Percentiles rank a stretch among this genome's conserved stretches.
These are phyloP conservation scores for Aureobasidium musti DNA, from an alignment of 2,329 filamentous ascomycete species.

Conservation along the genomic window DNA sequence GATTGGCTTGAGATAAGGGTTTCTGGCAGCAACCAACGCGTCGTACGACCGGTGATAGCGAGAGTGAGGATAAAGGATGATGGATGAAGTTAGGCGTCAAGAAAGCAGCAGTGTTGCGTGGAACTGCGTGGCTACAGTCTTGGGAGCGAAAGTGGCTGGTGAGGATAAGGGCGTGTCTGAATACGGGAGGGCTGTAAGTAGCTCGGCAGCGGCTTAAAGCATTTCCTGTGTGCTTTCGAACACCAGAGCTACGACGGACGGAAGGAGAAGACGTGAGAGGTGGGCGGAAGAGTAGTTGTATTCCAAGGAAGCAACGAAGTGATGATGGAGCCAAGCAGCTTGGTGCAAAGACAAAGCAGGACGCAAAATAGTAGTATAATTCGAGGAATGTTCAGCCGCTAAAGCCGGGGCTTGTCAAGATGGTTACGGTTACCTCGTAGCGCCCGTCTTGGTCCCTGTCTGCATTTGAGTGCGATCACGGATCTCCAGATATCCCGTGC, in stretches of 20 bases:
- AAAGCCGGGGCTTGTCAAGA: slow-evolving; percentile 15
- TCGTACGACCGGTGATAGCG: not conserved
- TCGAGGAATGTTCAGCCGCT: slow-evolving; percentile 12
- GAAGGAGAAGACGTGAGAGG: not conserved
- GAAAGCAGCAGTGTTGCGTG: not conserved
- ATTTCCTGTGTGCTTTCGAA: slow-evolving; percentile 1
- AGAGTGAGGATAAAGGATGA: not conserved
- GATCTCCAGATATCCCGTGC: slow-evolving; percentile 14
- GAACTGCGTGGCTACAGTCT: not conserved
- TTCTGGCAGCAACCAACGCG: not conserved
- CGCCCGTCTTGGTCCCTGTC: slow-evolving; percentile 3
- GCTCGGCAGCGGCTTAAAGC: slow-evolving; percentile 4
- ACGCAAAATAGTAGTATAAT: slow-evolving; percentile 2
- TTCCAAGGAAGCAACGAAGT: not conserved
- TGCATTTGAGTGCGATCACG: not conserved
- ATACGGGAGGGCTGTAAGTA: slow-evolving; percentile 9
- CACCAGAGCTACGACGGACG: not conserved
- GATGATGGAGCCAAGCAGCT: slow-evolving; percentile 21
- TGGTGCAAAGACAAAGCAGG: slow-evolving; percentile 23
- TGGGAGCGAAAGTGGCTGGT: slow-evolving; percentile 22
- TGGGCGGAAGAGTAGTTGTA: not conserved
- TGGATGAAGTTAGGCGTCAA: not conserved
- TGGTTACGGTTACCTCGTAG: slow-evolving; percentile 1
- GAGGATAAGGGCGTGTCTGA: slow-evolving; percentile 12
- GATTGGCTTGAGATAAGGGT: not conserved